phyloP scores from a whole-genome alignment of 441 rosid genomes.

The Omphalea diandra region DNA sequence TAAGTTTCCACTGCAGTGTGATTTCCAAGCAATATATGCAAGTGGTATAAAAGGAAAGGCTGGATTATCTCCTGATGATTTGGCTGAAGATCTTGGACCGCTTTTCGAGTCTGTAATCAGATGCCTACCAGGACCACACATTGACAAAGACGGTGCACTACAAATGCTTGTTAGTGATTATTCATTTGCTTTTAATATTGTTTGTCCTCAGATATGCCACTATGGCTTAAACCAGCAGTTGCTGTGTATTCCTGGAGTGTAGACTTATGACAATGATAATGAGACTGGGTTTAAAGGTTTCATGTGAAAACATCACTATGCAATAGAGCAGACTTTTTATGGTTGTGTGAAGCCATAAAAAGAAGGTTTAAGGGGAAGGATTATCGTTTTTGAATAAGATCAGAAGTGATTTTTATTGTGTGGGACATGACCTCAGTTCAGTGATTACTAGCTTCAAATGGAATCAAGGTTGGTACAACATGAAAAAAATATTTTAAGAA shows the following conservation, averaged over 20 bases:
- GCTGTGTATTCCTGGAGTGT: neutral
- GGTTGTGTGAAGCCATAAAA: slow-evolving; percentile 3
- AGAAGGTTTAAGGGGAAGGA: neutral
- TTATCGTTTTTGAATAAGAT: too few relatives aligned
- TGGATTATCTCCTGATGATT: slow-evolving; percentile 81
- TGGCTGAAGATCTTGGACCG: slow-evolving; percentile 93
- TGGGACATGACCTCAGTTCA: too few relatives aligned
- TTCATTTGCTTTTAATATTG: slow-evolving; percentile 21
- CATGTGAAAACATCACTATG: slow-evolving; percentile 1
- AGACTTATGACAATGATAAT: neutral
- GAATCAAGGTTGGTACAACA: slow-evolving; percentile 1
- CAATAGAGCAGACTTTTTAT: neutral
- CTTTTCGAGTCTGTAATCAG: slow-evolving; percentile 84
- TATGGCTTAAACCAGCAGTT: slow-evolving; percentile 1
- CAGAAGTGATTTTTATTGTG: too few relatives aligned
- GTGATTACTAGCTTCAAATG: neutral
- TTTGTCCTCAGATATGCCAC: slow-evolving; percentile 4
- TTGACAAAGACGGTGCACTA: slow-evolving; percentile 88
- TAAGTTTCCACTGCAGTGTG: slow-evolving; percentile 58
- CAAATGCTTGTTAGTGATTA: slow-evolving; percentile 96
- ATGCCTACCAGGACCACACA: slow-evolving; percentile 95
- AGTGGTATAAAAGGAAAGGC: slow-evolving; percentile 96
- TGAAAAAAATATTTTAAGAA: slow-evolving; percentile 1
- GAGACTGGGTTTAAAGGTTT: neutral
- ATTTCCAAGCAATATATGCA: slow-evolving; percentile 94